Percentiles rank a stretch among this genome's conserved stretches.
phyloP scores from a whole-genome alignment of 495 filamentous ascomycete species.

The Penicillium egyptiacum region DNA sequence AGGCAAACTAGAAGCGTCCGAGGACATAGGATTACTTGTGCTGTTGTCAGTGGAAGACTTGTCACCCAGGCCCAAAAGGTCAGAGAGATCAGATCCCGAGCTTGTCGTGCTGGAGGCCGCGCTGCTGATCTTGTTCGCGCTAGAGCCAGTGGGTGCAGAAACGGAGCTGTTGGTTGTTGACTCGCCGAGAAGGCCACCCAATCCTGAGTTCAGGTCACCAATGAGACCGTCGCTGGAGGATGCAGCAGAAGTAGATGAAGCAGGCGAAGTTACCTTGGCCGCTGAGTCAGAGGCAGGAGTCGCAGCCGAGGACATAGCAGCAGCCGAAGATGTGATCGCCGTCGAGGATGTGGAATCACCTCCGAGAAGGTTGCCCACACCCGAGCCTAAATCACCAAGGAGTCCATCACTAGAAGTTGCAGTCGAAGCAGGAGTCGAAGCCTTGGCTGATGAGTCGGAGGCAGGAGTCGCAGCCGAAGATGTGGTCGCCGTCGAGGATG shows the following conservation, averaged over 20 bases:
- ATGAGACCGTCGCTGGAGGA: slow-evolving; percentile 2
- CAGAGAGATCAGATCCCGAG: slow-evolving; percentile 11
- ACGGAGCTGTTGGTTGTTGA: slow-evolving; percentile 13
- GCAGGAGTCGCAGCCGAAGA: not conserved
- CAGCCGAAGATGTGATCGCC: not conserved
- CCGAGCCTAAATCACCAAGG: slow-evolving; percentile 4
- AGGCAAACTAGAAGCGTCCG: slow-evolving; percentile 9
- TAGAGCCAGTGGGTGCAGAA: slow-evolving; percentile 8
- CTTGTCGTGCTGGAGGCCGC: not conserved
- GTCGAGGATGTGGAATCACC: slow-evolving; percentile 4
- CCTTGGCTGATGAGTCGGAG: slow-evolving; percentile 1
- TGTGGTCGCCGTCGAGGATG: not conserved
- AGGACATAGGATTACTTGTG: slow-evolving; percentile 7
- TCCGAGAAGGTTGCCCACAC: not conserved
- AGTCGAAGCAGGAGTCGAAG: slow-evolving; percentile 2
- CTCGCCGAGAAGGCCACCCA: slow-evolving; percentile 2
- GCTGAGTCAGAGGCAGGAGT: not conserved
- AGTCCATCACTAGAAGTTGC: slow-evolving; percentile 2
- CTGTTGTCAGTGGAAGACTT: slow-evolving; percentile 10
- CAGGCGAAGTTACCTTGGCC: slow-evolving; percentile 9
- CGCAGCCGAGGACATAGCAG: not conserved
- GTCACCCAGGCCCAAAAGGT: slow-evolving; percentile 8
- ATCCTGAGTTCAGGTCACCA: slow-evolving; percentile 2
- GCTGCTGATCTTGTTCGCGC: slow-evolving; percentile 1
- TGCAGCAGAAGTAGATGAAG: slow-evolving; percentile 14